Conservation (phyloP, 2,329 filamentous ascomycete genomes). For the Zarea fungicola region DNA sequence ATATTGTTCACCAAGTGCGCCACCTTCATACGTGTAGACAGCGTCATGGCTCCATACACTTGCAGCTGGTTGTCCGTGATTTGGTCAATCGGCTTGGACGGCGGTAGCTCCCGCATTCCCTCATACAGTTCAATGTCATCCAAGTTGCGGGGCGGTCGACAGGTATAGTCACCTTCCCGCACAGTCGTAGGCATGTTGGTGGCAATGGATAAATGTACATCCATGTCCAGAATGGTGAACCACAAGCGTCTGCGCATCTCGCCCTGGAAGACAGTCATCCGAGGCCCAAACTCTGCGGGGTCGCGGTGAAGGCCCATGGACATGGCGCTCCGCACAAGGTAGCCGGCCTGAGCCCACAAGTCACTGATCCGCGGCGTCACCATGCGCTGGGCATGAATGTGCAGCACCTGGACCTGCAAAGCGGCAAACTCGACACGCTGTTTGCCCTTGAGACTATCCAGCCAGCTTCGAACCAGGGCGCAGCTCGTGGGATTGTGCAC, state of each 20-base stretch:
- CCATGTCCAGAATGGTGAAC: slow-evolving; percentile 53
- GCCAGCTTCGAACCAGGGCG: slow-evolving; percentile 48
- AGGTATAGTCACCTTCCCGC: slow-evolving; percentile 49
- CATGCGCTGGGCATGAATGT: slow-evolving; percentile 48
- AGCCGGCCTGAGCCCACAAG: slow-evolving; percentile 50
- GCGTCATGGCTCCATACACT: slow-evolving; percentile 47
- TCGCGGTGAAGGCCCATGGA: slow-evolving; percentile 55
- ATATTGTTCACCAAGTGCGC: slow-evolving; percentile 46
- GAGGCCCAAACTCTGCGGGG: slow-evolving; percentile 46
- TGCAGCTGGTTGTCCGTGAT: slow-evolving; percentile 50
- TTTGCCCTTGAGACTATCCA: slow-evolving; percentile 47
- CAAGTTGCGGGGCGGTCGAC: slow-evolving; percentile 47
- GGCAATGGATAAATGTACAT: slow-evolving; percentile 49
- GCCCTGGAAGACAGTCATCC: slow-evolving; percentile 45
- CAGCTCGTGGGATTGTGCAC: slow-evolving; percentile 54
- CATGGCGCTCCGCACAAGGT: slow-evolving; percentile 53
- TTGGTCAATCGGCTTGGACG: slow-evolving; percentile 45
- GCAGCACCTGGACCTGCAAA: slow-evolving; percentile 49
- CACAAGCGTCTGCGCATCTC: slow-evolving; percentile 51
- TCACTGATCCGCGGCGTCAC: slow-evolving; percentile 47
- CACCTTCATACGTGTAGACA: slow-evolving; percentile 44
- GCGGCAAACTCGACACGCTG: slow-evolving; percentile 47
- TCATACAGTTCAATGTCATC: slow-evolving; percentile 46
- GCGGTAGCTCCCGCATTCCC: slow-evolving; percentile 44
- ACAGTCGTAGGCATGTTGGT: slow-evolving; percentile 47